Conservation (phyloP, 345 rosid species). For the Heritiera littoralis region DNA sequence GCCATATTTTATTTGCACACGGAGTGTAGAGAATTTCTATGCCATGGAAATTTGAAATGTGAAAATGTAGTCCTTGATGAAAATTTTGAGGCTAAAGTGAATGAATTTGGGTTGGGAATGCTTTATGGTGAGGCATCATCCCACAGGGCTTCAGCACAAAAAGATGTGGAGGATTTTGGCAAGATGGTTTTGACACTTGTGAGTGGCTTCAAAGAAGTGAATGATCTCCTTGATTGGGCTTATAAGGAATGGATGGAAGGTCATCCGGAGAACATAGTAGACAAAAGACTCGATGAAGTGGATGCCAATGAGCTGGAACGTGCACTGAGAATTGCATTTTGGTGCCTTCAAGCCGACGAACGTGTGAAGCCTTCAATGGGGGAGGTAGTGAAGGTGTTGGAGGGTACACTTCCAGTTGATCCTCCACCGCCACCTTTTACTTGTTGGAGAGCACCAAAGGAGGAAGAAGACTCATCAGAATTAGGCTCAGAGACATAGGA, state of each 20-base stretch:
- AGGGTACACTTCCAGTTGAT: conserved; percentile 72
- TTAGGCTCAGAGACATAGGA: conserved; percentile 31
- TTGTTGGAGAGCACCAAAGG: conserved; percentile 30
- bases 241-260: conserved; percentile 63
- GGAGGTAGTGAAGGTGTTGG: conserved; percentile 76
- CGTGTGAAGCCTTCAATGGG: conserved; percentile 73
- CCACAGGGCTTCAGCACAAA: conserved; percentile 43
- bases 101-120: conserved; percentile 53
- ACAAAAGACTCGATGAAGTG: conserved; percentile 45
- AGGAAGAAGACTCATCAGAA: conserved; percentile 41
- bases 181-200: conserved; percentile 48
- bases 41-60: conserved; percentile 77
- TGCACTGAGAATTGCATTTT: conserved; percentile 61
- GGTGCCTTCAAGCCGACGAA: conserved; percentile 73
- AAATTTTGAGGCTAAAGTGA: conserved; percentile 61
- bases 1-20: conserved; percentile 72
- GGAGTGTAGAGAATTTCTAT: conserved; percentile 68
- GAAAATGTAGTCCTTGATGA: conserved; percentile 64
- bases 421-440: conserved; percentile 64
- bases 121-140: conserved; percentile 29
- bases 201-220: conserved; percentile 44
- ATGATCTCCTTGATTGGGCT: conserved; percentile 40
- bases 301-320: conserved; percentile 59
- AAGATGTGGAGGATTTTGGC: conserved; percentile 74
- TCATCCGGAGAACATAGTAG: conserved; percentile 44